Percentiles rank a stretch among this genome's conserved stretches.
Conservation (phyloP, 2,329 filamentous ascomycete genomes). For the Colletotrichum sp. region DNA sequence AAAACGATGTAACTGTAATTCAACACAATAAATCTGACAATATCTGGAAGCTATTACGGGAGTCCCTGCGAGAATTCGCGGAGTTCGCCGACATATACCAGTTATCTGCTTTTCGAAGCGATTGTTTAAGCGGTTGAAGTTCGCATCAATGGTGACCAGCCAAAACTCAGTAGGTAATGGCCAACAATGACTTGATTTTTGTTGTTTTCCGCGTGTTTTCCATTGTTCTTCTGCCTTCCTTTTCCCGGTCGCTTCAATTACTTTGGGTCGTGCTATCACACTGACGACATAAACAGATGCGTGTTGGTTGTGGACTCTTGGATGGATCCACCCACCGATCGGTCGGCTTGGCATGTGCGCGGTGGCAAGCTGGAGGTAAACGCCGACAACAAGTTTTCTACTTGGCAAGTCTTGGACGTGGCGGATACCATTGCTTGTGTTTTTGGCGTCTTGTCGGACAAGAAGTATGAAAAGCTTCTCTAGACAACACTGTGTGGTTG, state of each 20-base stretch:
- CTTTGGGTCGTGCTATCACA: not conserved
- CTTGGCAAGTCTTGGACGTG: not conserved
- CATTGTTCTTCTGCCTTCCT: not conserved
- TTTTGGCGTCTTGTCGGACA: not conserved
- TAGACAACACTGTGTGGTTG: not conserved
- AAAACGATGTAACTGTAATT: not conserved
- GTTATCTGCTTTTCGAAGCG: not conserved
- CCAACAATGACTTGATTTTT: not conserved
- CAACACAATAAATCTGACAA: not conserved
- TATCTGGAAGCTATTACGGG: fast-evolving
- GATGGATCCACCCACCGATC: not conserved
- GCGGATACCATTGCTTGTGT: not conserved
- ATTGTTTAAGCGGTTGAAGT: not conserved
- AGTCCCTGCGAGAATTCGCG: fast-evolving
- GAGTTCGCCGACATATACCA: fast-evolving
- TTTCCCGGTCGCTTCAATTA: not conserved
- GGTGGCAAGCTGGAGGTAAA: not conserved
- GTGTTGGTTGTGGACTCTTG: not conserved
- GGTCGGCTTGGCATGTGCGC: not conserved
- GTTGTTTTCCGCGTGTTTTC: not conserved
- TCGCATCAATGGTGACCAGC: not conserved
- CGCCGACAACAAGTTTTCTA: not conserved
- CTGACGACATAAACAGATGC: not conserved
- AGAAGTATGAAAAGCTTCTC: not conserved
- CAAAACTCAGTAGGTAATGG: fast-evolving